Conservation (phyloP, 495 filamentous ascomycete genomes). For the Neohortaea acidophila region DNA sequence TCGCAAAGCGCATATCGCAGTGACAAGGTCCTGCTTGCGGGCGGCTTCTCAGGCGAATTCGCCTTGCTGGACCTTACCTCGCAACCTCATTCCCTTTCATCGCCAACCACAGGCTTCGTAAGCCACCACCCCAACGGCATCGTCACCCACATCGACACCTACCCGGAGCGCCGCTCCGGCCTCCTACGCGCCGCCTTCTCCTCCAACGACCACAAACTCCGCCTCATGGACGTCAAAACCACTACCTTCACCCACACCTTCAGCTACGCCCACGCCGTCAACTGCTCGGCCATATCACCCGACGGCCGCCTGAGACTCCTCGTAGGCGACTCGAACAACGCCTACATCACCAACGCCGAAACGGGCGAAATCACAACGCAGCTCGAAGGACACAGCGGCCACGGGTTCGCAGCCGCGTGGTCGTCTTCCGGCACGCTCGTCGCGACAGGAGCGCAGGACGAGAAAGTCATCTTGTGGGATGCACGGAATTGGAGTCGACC, state of each 20-base stretch:
- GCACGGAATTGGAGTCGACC: constrained; percentile 53
- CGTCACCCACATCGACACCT: constrained; percentile 72
- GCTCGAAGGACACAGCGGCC: constrained; percentile 61
- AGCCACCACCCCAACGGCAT: constrained; percentile 56
- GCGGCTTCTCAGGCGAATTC: constrained; percentile 73
- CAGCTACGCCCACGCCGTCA: constrained; percentile 50
- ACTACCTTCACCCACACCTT: constrained; percentile 52
- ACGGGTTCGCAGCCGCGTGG: constrained; percentile 84
- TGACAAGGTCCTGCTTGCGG: constrained; percentile 56
- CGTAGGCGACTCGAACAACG: constrained; percentile 48
- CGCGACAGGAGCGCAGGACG: constrained; percentile 85
- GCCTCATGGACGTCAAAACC: constrained; percentile 56
- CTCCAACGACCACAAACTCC: constrained; percentile 66
- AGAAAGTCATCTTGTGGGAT: constrained; percentile 71
- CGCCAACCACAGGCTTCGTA: constrained; percentile 48
- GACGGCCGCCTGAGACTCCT: constrained; percentile 66
- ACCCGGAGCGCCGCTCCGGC: constrained; percentile 37
- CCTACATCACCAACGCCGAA: constrained; percentile 49
- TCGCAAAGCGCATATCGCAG: constrained; percentile 12
- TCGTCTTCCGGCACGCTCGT: constrained; percentile 75
- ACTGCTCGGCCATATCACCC: constrained; percentile 70
- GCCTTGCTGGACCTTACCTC: constrained; percentile 43
- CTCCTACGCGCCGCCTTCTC: constrained; percentile 59
- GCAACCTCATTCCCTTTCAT: constrained; percentile 26
- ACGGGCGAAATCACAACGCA: constrained; percentile 39